A percentile compares a stretch with the other conserved stretches of the same genome.
Evolutionary conservation across 1,139 yeast species (phyloP).

Genomic region (Taphrina deformans): DNA sequence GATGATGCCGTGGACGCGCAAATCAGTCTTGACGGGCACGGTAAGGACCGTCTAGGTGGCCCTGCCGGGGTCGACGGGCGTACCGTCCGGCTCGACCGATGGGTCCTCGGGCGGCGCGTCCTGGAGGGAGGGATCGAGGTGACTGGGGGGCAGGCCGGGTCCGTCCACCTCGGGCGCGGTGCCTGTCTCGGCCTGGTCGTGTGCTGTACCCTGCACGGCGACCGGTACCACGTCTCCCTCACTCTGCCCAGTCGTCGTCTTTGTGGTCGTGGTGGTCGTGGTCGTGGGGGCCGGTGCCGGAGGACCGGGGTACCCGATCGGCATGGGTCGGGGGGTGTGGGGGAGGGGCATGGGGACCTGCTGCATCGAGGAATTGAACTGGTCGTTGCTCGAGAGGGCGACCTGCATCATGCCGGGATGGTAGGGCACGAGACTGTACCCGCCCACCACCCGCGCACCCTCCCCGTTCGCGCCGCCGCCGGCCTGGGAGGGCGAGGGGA

Average conservation of each 20-base stretch:
- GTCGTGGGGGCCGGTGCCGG: not conserved
- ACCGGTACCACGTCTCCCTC: too few relatives aligned
- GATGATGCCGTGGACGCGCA: too few relatives aligned
- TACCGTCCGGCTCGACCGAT: too few relatives aligned
- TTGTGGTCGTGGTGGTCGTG: not conserved
- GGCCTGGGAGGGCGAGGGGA: not conserved
- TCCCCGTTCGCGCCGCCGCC: slow-evolving; percentile 35
- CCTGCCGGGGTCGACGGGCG: too few relatives aligned
- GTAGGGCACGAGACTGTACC: slow-evolving; percentile 2
- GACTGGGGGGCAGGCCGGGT: not conserved
- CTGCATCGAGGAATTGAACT: slow-evolving; percentile 14
- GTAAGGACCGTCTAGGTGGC: too few relatives aligned
- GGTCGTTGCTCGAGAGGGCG: slow-evolving; percentile 18
- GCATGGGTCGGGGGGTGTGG: slow-evolving; percentile 4
- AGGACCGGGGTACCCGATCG: not conserved
- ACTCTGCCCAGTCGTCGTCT: not conserved
- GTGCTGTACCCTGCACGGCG: too few relatives aligned
- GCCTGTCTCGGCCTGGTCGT: not conserved
- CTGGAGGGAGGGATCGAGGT: not conserved
- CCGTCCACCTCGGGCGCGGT: not conserved
- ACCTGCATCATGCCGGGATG: slow-evolving; percentile 21
- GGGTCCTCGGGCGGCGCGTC: too few relatives aligned
- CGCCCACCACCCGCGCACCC: not conserved
- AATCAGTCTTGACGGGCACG: too few relatives aligned
- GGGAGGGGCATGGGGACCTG: slow-evolving; percentile 13